phyloP scores from a whole-genome alignment of 1,139 yeast genomes.

The Kodamaea plutei region DNA sequence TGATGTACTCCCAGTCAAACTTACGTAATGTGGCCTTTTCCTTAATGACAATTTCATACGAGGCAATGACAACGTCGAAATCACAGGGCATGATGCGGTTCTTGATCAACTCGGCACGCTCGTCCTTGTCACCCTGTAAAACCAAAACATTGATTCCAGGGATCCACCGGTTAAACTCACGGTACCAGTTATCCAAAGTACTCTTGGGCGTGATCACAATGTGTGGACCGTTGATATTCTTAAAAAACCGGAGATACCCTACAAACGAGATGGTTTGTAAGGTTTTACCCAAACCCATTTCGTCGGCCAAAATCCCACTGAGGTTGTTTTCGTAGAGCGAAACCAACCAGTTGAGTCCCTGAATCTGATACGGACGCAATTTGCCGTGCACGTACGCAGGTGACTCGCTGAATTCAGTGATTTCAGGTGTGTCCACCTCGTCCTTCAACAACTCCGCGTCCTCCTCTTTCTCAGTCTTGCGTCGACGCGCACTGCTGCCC shows the following conservation, averaged over 20 bases:
- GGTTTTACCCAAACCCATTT: constrained; percentile 97
- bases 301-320: constrained; percentile 93
- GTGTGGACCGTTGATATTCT: constrained; percentile 65
- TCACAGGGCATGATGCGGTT: constrained; percentile 53
- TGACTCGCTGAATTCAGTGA: constrained; percentile 59
- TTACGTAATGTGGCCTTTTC: constrained; percentile 64
- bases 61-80: constrained; percentile 69
- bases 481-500: constrained; percentile 28
- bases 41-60: constrained; percentile 73
- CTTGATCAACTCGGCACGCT: constrained; percentile 51
- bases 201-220: constrained; percentile 75
- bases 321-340: constrained; percentile 78
- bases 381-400: constrained; percentile 63
- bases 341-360: constrained; percentile 90
- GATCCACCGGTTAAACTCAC: constrained; percentile 76
- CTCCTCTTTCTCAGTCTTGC: constrained; percentile 68
- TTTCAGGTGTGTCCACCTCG: constrained; percentile 40
- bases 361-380: constrained; percentile 80
- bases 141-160: constrained; percentile 69
- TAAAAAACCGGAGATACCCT: constrained; percentile 64
- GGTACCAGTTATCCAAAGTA: constrained; percentile 74
- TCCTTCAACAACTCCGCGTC: constrained; percentile 62
- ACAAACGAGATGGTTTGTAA: constrained; percentile 85
- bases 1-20: constrained; percentile 69
- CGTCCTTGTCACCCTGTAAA: constrained; percentile 70